Base-by-base conservation (phyloP, 148 eudicot species). In the Hydrangea macrophylla region DNA sequence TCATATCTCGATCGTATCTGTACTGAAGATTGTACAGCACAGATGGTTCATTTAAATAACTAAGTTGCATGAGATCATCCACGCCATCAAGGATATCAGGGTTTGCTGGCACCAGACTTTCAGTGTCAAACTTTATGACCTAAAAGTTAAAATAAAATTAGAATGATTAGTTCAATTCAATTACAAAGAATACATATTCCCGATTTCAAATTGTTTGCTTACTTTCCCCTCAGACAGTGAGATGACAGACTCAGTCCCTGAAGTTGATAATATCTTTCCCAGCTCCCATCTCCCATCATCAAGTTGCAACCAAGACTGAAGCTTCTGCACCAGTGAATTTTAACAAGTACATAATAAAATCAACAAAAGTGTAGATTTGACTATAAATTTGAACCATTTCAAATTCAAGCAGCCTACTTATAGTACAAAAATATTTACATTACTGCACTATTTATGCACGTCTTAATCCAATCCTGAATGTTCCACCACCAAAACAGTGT, bases 31-130 rank as follows among this genome's bases (percentile, higher is more conserved):
- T 91, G 82, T 91, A 81, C 22, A 94, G 81, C 11, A 94, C 97
- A 48, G 99, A 84, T 56, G 99, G 99, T 58, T 94, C 99, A 73
- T 81, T 84, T 42, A 95, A 76, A 78, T 83, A 95, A 78, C 99
- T 95, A 58, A 95, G 82, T 80, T 95, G 99, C 92, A 91, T 85
- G 65, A 95, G 94, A 84, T 95, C 96, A 75, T 91, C 97, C 26
- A 95, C 97, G 1, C 97, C 97, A 71, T 95, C 93, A 72, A 95
- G 92, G 54, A 95, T 89, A 79, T 87, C 91, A 44, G 99, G 99
- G 71, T 95, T 95, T 56, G 99, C 97, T 42, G 96, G 90, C 62
- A 87, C 62, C 48, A 94, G 78, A 68, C 73, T 50, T 67, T 85
- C 89, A 68, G 81, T 44, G 71, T 80, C 82, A 65, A 90, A 92